Percentiles rank a stretch among this genome's conserved stretches.
phyloP scores from a whole-genome alignment of 805 yeast genomes.

The Metschnikowia cerradonensis region DNA sequence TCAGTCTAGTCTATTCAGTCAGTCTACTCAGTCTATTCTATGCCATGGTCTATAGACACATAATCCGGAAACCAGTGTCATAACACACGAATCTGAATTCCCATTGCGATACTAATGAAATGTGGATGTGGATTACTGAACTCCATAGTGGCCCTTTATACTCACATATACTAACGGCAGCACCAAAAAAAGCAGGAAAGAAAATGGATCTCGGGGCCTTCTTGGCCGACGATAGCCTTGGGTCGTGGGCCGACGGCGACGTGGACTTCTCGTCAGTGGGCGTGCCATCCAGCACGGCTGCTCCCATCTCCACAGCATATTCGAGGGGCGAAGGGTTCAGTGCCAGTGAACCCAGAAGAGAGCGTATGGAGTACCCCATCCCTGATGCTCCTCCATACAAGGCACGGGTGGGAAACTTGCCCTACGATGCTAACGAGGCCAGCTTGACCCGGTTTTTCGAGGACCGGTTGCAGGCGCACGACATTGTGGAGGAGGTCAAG shows the following conservation, averaged over 20 bases:
- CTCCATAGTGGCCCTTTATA: no score
- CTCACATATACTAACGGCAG: slow-evolving; percentile 17
- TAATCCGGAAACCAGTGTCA: no score
- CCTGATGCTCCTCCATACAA: slow-evolving; percentile 91
- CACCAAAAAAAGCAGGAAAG: slow-evolving; percentile 57
- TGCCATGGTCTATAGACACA: no score
- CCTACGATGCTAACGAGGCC: slow-evolving; percentile 74
- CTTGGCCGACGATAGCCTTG: slow-evolving; percentile 70
- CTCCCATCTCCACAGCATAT: slow-evolving; percentile 10
- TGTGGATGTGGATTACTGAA: no score
- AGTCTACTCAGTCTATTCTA: no score
- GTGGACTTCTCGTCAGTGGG: slow-evolving; percentile 66
- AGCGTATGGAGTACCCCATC: slow-evolving; percentile 71
- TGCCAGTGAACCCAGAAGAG: slow-evolving; percentile 25
- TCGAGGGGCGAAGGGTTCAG: slow-evolving; percentile 8
- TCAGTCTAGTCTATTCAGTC: no score
- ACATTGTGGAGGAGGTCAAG: slow-evolving; percentile 57
- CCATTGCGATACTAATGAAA: no score
- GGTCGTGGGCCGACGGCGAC: slow-evolving; percentile 83
- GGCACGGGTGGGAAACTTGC: slow-evolving; percentile 83
- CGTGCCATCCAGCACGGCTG: slow-evolving; percentile 35
- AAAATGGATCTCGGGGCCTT: slow-evolving; percentile 81
- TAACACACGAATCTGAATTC: no score
- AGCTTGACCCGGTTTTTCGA: slow-evolving; percentile 59
- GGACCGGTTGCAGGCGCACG: slow-evolving; percentile 47